A percentile compares a stretch with the other conserved stretches of the same genome.
Evolutionary conservation across 352 stramenopile genomes (phyloP).

Genomic region (Globisporangium orthogonon): DNA sequence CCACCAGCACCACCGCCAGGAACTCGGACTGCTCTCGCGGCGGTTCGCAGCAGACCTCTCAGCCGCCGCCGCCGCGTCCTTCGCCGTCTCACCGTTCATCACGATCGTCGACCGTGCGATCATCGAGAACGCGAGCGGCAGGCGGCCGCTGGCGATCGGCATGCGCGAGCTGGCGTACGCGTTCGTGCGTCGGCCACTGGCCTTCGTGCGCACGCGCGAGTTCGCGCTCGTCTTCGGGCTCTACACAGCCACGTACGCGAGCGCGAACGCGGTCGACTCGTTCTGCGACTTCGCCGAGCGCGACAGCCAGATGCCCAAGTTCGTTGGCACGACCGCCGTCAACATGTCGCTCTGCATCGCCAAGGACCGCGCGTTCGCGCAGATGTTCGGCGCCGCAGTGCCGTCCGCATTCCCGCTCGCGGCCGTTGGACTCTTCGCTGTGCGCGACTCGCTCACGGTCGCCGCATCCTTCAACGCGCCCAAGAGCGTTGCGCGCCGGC

Average conservation of each 20-base stretch:
- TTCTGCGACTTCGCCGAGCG: conserved; percentile 68
- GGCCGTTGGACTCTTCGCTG: conserved; percentile 82
- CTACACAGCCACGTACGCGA: conserved; percentile 88
- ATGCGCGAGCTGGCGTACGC: conserved; percentile 56
- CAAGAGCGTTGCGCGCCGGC: conserved; percentile 49
- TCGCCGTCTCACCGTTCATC: conserved; percentile 83
- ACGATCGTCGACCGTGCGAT: conserved; percentile 87
- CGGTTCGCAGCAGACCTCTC: conserved; percentile 48
- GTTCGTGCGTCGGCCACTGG: conserved; percentile 62
- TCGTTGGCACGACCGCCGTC: conserved; percentile 81
- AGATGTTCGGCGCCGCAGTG: conserved; percentile 87
- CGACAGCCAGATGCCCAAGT: conserved; percentile 86
- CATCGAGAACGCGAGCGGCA: conserved; percentile 85
- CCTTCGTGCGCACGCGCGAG: conserved; percentile 82
- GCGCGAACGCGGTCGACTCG: conserved; percentile 82
- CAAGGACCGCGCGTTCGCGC: conserved; percentile 89
- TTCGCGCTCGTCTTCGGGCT: conserved; percentile 89
- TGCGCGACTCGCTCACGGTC: conserved; percentile 84
- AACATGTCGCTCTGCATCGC: conserved; percentile 90
- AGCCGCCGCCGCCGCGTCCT: conserved; percentile 53
- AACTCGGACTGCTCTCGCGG: conserved; percentile 30
- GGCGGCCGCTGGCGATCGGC: conserved; percentile 46
- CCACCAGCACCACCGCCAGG: conserved; percentile 8
- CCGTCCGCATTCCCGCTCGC: conserved; percentile 68
- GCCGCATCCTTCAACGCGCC: conserved; percentile 87